Evolutionary conservation across 2,329 filamentous ascomycete species (phyloP).

Genomic region (Balansia obtecta): DNA sequence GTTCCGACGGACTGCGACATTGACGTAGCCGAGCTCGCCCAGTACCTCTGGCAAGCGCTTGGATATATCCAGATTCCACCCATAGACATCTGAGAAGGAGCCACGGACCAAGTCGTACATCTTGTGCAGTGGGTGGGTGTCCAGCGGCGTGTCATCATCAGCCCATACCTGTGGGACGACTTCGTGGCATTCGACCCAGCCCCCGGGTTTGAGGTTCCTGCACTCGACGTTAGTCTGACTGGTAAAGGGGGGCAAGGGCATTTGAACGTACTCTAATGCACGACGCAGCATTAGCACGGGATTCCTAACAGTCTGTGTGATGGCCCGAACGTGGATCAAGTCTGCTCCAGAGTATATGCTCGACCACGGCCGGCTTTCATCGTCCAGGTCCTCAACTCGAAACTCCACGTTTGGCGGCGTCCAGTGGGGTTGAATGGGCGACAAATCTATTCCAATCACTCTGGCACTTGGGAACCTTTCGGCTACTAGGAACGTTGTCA

Average conservation of each 20-base stretch:
- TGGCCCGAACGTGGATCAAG: constrained; percentile 39
- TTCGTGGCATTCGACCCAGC: constrained; percentile 28
- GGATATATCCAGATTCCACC: constrained; percentile 22
- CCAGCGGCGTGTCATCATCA: constrained; percentile 18
- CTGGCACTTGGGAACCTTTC: constrained; percentile 31
- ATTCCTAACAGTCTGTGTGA: constrained; percentile 37
- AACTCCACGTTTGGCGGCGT: constrained; percentile 46
- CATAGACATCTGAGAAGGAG: constrained; percentile 19
- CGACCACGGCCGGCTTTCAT: constrained; percentile 22
- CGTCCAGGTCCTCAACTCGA: constrained; percentile 27
- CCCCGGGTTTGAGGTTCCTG: constrained; percentile 24
- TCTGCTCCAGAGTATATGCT: constrained; percentile 30
- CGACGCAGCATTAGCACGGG: constrained; percentile 36
- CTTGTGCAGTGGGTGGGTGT: constrained; percentile 19
- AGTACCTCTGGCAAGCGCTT: constrained; percentile 17
- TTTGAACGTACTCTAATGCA: constrained; percentile 25
- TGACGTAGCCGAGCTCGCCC: constrained; percentile 21
- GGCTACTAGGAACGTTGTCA: constrained; percentile 23
- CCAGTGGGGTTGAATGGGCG: constrained; percentile 30
- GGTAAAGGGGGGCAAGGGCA: neutral
- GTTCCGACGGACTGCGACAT: constrained; percentile 17
- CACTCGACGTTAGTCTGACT: neutral
- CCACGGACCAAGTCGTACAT: constrained; percentile 21
- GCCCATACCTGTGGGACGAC: constrained; percentile 19
- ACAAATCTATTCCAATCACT: constrained; percentile 32